A percentile compares a stretch with the other conserved stretches of the same genome.
Conservation (phyloP, 192 early-diverging fungal species). For the Coemansia sp. region DNA sequence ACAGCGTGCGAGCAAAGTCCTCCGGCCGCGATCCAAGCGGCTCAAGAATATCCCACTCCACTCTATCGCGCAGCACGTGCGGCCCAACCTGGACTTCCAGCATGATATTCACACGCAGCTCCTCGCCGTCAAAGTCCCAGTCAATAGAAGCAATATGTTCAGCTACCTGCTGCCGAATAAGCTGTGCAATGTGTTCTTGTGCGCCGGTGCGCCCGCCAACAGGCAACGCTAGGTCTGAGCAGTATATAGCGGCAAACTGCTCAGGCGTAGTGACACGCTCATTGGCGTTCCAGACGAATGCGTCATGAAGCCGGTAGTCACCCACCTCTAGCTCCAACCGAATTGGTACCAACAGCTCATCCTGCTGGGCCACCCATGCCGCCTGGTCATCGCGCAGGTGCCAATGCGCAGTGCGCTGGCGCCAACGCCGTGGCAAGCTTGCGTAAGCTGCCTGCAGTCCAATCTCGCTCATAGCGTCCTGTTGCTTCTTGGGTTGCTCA, state of each 20-base stretch:
- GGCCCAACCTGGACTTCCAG: constrained; percentile 84
- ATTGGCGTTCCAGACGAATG: constrained; percentile 92
- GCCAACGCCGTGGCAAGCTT: constrained; percentile 29
- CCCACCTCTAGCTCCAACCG: constrained; percentile 88
- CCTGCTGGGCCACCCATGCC: constrained; percentile 59
- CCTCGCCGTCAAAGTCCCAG: constrained; percentile 36
- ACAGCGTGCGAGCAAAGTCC: constrained; percentile 49
- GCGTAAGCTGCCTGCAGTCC: constrained; percentile 39
- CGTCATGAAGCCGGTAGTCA: constrained; percentile 79
- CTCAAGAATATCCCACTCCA: constrained; percentile 86
- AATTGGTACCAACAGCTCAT: constrained; percentile 84
- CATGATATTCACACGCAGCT: constrained; percentile 56
- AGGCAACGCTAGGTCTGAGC: constrained; percentile 72
- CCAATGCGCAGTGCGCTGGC: constrained; percentile 51
- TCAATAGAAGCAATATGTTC: constrained; percentile 43
- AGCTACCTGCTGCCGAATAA: constrained; percentile 49
- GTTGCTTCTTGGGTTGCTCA: constrained; percentile 19
- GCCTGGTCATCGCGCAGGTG: constrained; percentile 53
- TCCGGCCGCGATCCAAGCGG: constrained; percentile 49
- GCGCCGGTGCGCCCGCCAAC: constrained; percentile 19
- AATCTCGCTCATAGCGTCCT: constrained; percentile 47
- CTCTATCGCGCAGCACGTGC: constrained; percentile 77
- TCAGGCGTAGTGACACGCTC: constrained; percentile 78
- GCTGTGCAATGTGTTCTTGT: constrained; percentile 44
- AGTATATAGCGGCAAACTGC: constrained; percentile 80